Evolutionary conservation across 2,329 filamentous ascomycete species (phyloP), one percentile per base, ranked within the genome.

Genomic region (Pyricularia sp.): DNA sequence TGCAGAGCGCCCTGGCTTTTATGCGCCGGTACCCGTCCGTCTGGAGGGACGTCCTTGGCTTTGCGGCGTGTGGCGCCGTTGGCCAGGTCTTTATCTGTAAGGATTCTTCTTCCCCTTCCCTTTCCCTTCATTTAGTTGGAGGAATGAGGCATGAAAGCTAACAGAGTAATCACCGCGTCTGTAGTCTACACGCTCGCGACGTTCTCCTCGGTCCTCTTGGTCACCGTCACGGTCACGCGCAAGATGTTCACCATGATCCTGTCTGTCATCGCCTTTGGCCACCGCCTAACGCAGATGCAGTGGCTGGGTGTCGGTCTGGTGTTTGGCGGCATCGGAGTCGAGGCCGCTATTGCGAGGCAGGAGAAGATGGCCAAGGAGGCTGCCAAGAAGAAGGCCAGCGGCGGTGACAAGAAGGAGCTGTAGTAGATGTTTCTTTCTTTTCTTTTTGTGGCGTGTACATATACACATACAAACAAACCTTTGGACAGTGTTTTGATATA

Each of bases 201-300:
- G 17, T 99, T 98, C 81, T 95, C 92, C 11, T 95, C 91, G 11
- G 86, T 99, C 66, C 85, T 98, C 67, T 88, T 99, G 66, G 94
- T 98, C 63, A 98, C 95, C 4, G 94, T 99, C 2, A 99, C 93
- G 1, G 95, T 99, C 64, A 99, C 95, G 64, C 87, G 95, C 76
- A 99, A 99, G 83, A 99, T 99, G 95, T 87, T 98, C 78, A 98
- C 94, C 73, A 99, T 99, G 95, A 92, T 98, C 70, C 85, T 98
- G 67, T 97, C 93, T 68, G 95, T 99, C 31, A 83, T 98, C 70
- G 93, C 93, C 81, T 99, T 98, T 78, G 95, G 95, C 31, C 95
- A 99, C 79, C 87, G 86, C 71, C 85, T 99, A 66, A 91, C 88
- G 31, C 81, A 83, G n/a, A 96, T 94, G 85, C 95, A 99, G 81